Evolutionary conservation across 2,329 filamentous ascomycete genomes (phyloP).

Genomic region (Cladosporium sp.): DNA sequence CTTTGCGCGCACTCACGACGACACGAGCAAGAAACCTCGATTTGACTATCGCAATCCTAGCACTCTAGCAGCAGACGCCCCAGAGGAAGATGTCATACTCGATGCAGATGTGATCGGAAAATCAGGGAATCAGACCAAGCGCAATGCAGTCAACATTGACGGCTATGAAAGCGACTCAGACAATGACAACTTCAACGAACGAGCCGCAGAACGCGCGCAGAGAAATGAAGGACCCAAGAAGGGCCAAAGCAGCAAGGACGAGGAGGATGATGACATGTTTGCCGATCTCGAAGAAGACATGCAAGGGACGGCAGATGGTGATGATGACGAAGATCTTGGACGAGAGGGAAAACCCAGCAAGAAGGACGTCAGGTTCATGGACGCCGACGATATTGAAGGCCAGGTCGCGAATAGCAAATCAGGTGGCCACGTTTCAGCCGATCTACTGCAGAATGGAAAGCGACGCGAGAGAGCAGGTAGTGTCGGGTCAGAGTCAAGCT

Average conservation of each 20-base stretch:
- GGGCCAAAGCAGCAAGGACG: conserved; percentile 50
- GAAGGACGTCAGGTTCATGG: conserved; percentile 58
- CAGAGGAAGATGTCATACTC: conserved; percentile 70
- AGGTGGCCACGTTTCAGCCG: conserved; percentile 61
- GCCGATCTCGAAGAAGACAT: conserved; percentile 60
- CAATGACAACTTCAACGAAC: conserved; percentile 80
- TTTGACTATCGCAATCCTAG: conserved; percentile 96
- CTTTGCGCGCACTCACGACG: conserved; percentile 70
- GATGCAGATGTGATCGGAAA: conserved; percentile 89
- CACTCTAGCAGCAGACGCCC: conserved; percentile 76
- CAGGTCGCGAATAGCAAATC: conserved; percentile 70
- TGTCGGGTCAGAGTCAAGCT: conserved; percentile 24
- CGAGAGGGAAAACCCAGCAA: conserved; percentile 57
- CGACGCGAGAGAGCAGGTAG: conserved; percentile 30
- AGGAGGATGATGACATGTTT: conserved; percentile 78
- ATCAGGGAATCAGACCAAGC: conserved; percentile 69
- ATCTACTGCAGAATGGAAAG: conserved; percentile 56
- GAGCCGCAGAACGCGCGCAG: conserved; percentile 49
- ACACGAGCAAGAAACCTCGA: conserved; percentile 71
- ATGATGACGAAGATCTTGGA: conserved; percentile 50
- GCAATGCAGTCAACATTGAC: conserved; percentile 92
- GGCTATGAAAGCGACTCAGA: conserved; percentile 93
- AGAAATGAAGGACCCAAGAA: conserved; percentile 28
- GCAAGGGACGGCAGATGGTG: conserved; percentile 39
- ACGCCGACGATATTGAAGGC: conserved; percentile 67